Conservation (phyloP, 768 basidiomycete species). For the Cystoderma amianthinum region DNA sequence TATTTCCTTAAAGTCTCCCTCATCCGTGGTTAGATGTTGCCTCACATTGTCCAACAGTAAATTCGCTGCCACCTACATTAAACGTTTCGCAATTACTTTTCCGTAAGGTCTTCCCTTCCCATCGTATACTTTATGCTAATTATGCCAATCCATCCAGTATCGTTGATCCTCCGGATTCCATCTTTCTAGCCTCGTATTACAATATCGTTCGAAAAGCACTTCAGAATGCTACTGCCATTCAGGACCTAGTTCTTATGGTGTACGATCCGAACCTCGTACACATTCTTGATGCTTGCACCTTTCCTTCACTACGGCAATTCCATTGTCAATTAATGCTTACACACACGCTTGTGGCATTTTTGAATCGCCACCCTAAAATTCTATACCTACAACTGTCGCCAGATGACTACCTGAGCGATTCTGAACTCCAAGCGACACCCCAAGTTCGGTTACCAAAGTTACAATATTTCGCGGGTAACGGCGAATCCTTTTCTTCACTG, state of each 20-base stretch:
- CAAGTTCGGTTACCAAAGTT: conserved; percentile 19
- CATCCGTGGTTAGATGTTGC: conserved; percentile 24
- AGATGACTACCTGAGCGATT: neutral
- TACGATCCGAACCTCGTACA: conserved; percentile 19
- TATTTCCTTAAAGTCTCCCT: conserved; percentile 19
- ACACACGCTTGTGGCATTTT: conserved; percentile 19
- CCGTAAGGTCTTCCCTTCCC: conserved; percentile 20
- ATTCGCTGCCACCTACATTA: conserved; percentile 19
- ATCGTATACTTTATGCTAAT: no score
- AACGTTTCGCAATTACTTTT: conserved; percentile 24
- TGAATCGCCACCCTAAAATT: conserved; percentile 26
- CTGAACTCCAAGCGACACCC: conserved; percentile 10
- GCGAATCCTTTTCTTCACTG: conserved; percentile 19
- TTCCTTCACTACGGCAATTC: conserved; percentile 24
- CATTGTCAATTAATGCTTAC: conserved; percentile 27
- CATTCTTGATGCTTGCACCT: conserved; percentile 12
- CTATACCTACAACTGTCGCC: conserved; percentile 27
- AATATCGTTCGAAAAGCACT: conserved; percentile 19
- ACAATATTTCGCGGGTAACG: conserved; percentile 29
- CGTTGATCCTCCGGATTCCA: conserved; percentile 6
- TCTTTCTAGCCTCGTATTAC: conserved; percentile 22
- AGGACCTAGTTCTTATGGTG: conserved; percentile 22
- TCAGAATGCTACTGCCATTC: conserved; percentile 14
- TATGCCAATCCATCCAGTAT: neutral
- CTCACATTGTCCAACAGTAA: conserved; percentile 19